phyloP scores from a whole-genome alignment of 129 eudicot species.

The Logfia minima region DNA sequence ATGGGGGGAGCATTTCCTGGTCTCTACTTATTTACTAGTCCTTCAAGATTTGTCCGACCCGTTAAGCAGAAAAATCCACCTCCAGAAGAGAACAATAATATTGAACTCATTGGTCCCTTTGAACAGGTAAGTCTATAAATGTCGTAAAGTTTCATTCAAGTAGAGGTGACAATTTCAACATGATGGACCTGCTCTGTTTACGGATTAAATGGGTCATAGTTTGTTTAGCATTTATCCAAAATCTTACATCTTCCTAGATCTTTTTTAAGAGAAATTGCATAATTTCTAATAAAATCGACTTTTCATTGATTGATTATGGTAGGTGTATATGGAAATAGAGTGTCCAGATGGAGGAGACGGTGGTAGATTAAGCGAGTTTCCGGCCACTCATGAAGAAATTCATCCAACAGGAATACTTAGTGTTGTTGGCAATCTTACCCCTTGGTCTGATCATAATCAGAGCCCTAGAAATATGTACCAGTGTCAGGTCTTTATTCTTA shows the following conservation, averaged over 20 bases:
- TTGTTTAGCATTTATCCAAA: not conserved
- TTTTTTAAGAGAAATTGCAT: not conserved
- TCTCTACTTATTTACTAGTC: slow-evolving; percentile 63
- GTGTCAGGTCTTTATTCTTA: slow-evolving; percentile 69
- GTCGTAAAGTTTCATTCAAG: not conserved
- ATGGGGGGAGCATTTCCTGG: slow-evolving; percentile 90
- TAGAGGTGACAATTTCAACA: not conserved
- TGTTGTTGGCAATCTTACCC: slow-evolving; percentile 93
- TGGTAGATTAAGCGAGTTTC: slow-evolving; percentile 56
- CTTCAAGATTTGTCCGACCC: slow-evolving; percentile 83
- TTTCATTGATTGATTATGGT: not conserved
- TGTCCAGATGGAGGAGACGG: slow-evolving; percentile 96
- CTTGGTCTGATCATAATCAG: slow-evolving; percentile 98
- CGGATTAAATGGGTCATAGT: too few species aligned
- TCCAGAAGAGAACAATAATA: slow-evolving; percentile 42
- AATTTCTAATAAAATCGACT: not conserved
- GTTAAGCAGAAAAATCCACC: slow-evolving; percentile 57
- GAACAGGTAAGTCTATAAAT: slow-evolving; percentile 59
- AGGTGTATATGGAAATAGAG: slow-evolving; percentile 96
- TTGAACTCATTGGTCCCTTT: slow-evolving; percentile 90
- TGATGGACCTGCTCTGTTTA: too few species aligned
- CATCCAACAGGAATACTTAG: slow-evolving; percentile 96
- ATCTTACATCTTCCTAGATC: not conserved
- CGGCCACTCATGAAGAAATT: slow-evolving; percentile 96
- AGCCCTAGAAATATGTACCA: slow-evolving; percentile 99